Percentiles rank a stretch among this genome's conserved stretches.
phyloP scores from a whole-genome alignment of 495 filamentous ascomycete species.

The Aspergillus wentii region DNA sequence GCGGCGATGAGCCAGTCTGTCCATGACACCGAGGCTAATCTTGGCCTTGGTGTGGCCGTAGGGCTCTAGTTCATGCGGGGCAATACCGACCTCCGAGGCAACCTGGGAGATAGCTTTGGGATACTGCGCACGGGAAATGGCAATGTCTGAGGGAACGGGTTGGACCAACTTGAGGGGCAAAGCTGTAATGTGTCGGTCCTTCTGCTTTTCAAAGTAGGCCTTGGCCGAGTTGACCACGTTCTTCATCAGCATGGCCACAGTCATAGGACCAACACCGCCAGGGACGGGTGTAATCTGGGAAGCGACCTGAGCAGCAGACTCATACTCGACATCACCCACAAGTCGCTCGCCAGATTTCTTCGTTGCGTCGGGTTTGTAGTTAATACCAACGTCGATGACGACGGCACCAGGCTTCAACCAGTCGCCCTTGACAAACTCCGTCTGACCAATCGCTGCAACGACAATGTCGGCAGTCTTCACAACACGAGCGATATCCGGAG shows the following conservation, averaged over 20 bases:
- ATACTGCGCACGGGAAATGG: conserved; percentile 79
- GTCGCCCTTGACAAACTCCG: conserved; percentile 85
- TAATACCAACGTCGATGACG: conserved; percentile 96
- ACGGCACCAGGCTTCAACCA: conserved; percentile 92
- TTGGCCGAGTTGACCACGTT: conserved; percentile 86
- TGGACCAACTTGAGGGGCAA: conserved; percentile 68
- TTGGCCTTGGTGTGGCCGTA: conserved; percentile 96
- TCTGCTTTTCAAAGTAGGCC: conserved; percentile 75
- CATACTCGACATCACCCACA: conserved; percentile 95
- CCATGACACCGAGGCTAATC: conserved; percentile 74
- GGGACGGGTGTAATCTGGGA: conserved; percentile 97
- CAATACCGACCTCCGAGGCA: conserved; percentile 84
- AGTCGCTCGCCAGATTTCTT: conserved; percentile 90
- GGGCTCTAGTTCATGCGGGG: conserved; percentile 79
- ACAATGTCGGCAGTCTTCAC: conserved; percentile 85
- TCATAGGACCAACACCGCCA: conserved; percentile 97
- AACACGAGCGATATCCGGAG: conserved; percentile 62
- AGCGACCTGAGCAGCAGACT: conserved; percentile 77
- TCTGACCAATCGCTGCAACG: conserved; percentile 84
- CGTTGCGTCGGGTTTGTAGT: conserved; percentile 88
- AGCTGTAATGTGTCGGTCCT: conserved; percentile 67
- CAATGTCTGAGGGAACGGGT: conserved; percentile 91
- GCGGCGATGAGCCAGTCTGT: conserved; percentile 77
- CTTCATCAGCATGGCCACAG: conserved; percentile 90
- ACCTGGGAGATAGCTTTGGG: conserved; percentile 84